These are phyloP conservation scores for Leishmania guyanensis DNA, from an alignment of 208 protist species.

Conservation along the genomic window DNA sequence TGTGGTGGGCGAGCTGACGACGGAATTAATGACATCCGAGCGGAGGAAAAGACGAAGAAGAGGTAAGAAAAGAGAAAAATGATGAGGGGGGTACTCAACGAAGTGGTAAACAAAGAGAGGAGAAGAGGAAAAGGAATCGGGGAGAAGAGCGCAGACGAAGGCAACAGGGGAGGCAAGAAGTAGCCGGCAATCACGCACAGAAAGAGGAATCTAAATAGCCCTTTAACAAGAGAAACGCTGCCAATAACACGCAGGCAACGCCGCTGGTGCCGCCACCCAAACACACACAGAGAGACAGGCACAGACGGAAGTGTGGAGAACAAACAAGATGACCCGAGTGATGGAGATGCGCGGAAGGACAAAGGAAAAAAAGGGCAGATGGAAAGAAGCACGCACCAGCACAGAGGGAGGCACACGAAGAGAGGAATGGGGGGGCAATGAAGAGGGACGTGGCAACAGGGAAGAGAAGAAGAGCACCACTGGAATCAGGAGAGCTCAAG, in stretches of 20 bases:
- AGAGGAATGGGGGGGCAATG: constrained; percentile 1
- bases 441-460: neutral
- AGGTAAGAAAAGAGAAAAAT: neutral
- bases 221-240: too few species aligned
- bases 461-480: neutral
- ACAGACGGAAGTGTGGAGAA: neutral
- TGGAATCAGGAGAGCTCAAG: neutral
- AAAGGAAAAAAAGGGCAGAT: constrained; percentile 22
- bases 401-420: neutral
- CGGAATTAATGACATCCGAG: constrained; percentile 19
- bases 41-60: neutral
- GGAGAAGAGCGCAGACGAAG: constrained; percentile 8
- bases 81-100: too few species aligned
- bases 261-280: neutral
- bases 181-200: constrained; percentile 3
- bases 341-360: neutral
- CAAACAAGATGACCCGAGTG: constrained; percentile 19
- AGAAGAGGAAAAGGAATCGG: neutral
- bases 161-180: neutral
- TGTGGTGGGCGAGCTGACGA: constrained; percentile 4
- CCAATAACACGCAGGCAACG: neutral
- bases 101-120: constrained; percentile 8
- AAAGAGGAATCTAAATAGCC: constrained; percentile 16
- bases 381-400: neutral
- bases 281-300: neutral